phyloP scores from a whole-genome alignment of 2,329 filamentous ascomycete species.

The Capronia americana region DNA sequence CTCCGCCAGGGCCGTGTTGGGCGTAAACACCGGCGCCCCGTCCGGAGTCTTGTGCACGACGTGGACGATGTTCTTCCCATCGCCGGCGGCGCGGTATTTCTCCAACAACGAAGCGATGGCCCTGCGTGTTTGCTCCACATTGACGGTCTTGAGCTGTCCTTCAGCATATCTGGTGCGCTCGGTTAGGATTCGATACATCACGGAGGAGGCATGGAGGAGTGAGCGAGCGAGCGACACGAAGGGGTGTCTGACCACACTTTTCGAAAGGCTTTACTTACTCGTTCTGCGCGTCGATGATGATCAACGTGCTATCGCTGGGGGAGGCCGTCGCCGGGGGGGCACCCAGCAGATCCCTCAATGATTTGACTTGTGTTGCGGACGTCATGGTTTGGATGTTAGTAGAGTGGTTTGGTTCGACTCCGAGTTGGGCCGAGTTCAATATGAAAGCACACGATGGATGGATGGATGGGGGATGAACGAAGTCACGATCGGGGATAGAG shows the following conservation, averaged over 20 bases:
- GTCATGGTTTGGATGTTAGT: constrained; percentile 17
- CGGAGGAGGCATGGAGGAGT: not conserved
- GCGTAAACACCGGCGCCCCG: constrained; percentile 71
- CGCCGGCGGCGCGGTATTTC: constrained; percentile 59
- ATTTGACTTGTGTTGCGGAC: constrained; percentile 38
- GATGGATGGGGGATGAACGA: no score
- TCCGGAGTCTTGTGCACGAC: constrained; percentile 65
- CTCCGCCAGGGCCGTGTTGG: constrained; percentile 63
- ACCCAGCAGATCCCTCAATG: constrained; percentile 63
- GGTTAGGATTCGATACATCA: constrained; percentile 13
- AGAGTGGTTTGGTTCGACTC: not conserved
- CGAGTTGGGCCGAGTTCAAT: not conserved
- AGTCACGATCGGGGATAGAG: no score
- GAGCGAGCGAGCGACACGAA: not conserved
- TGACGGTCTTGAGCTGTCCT: constrained; percentile 62
- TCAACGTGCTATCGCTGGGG: constrained; percentile 63
- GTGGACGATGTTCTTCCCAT: constrained; percentile 62
- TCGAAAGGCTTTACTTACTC: constrained; percentile 57
- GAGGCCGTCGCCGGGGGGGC: constrained; percentile 62
- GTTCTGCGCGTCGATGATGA: constrained; percentile 75
- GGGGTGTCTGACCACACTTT: not conserved
- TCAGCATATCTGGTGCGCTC: constrained; percentile 49
- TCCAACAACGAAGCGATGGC: constrained; percentile 64
- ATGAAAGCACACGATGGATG: no score
- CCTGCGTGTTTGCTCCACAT: constrained; percentile 61